Evolutionary conservation across 192 early-diverging fungal genomes (phyloP).

Genomic region (Coemansia sp.): DNA sequence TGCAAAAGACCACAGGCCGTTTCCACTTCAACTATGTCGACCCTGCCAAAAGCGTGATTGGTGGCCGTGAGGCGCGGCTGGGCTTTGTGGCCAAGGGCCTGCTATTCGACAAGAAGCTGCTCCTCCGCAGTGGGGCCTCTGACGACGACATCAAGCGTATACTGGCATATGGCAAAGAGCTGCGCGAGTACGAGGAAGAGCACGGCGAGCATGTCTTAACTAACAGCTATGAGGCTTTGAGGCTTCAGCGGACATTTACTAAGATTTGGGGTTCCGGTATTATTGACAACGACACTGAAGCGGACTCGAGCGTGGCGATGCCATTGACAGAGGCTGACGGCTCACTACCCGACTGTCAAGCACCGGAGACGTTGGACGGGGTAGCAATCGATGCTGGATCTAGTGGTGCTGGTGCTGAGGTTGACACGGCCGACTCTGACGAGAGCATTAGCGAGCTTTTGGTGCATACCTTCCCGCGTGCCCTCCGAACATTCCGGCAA

Average conservation of each 20-base stretch:
- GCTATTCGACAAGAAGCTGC: conserved; percentile 32
- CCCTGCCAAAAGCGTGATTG: not conserved
- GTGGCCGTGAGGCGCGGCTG: conserved; percentile 23
- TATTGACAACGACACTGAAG: not conserved
- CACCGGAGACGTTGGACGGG: not conserved
- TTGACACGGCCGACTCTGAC: not conserved
- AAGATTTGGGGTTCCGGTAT: not conserved
- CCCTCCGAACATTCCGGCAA: conserved; percentile 15
- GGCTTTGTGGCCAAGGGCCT: conserved; percentile 45
- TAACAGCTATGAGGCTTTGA: conserved; percentile 4
- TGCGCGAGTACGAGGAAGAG: conserved; percentile 22
- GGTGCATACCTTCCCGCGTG: conserved; percentile 22
- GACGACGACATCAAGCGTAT: conserved; percentile 11
- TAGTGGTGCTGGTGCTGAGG: not conserved
- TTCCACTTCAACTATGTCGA: conserved; percentile 34
- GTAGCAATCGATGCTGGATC: not conserved
- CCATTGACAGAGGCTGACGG: not conserved
- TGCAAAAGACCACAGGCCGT: conserved; percentile 39
- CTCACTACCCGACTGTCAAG: not conserved
- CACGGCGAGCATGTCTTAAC: conserved; percentile 25
- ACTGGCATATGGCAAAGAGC: conserved; percentile 14
- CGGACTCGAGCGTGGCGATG: not conserved
- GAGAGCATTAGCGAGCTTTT: conserved; percentile 17
- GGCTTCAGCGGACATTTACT: not conserved
- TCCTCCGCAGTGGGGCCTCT: conserved; percentile 21